Evolutionary conservation across 2,329 filamentous ascomycete genomes (phyloP).

Genomic region (Leptographium wingfieldii): DNA sequence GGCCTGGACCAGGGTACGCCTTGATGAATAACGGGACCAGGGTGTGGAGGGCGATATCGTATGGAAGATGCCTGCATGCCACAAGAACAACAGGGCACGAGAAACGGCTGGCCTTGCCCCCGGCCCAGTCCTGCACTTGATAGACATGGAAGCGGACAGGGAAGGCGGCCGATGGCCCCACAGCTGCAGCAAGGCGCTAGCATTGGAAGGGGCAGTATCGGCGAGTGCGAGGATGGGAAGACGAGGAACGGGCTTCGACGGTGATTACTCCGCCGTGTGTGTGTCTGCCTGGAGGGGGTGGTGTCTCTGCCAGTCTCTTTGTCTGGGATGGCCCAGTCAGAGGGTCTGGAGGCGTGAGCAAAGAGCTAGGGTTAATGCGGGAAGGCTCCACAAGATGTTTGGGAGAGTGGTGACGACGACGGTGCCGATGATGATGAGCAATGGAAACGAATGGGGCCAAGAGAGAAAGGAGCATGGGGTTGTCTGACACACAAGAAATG

Average conservation of each 20-base stretch:
- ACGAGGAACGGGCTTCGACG: not conserved
- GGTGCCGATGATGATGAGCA: not conserved
- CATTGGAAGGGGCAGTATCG: slow-evolving; percentile 1
- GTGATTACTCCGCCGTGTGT: not conserved
- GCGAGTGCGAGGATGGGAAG: slow-evolving; percentile 2
- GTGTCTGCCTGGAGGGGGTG: not conserved
- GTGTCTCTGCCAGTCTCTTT: not conserved
- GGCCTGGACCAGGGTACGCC: slow-evolving; percentile 6
- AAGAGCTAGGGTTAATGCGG: not conserved
- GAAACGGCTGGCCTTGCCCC: not conserved
- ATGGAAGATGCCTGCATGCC: slow-evolving; percentile 4
- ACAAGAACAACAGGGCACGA: not conserved
- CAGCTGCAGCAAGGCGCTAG: not conserved
- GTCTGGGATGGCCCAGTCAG: slow-evolving; percentile 1
- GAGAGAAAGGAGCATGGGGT: not conserved
- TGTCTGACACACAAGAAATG: slow-evolving; percentile 11
- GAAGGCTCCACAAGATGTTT: not conserved
- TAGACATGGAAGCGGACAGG: not conserved
- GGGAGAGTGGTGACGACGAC: not conserved
- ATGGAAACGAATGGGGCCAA: not conserved
- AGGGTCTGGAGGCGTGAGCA: not conserved
- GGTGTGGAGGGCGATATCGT: not conserved
- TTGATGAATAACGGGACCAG: slow-evolving; percentile 6
- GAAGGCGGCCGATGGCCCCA: not conserved
- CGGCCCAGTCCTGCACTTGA: not conserved